phyloP scores from a whole-genome alignment of 108 stramenopile genomes.

The Thalassiosira profunda region DNA sequence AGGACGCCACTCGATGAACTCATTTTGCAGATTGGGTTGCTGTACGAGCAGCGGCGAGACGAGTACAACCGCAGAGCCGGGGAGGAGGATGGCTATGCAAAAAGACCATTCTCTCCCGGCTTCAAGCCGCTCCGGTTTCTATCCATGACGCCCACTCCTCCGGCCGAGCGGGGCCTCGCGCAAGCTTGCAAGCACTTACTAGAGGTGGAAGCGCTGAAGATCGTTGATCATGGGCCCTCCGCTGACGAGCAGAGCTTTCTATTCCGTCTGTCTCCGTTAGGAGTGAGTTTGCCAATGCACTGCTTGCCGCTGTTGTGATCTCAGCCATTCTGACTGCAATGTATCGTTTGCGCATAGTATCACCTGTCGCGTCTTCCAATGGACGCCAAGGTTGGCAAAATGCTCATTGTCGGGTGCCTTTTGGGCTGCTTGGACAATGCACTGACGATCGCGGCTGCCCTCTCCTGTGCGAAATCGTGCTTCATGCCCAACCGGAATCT shows the following conservation, averaged over 20 bases:
- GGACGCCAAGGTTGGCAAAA: slow-evolving; percentile 84
- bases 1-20: slow-evolving; percentile 90
- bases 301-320: too few relatives aligned
- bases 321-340: too few relatives aligned
- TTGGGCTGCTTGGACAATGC: slow-evolving; percentile 72
- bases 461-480: slow-evolving; percentile 57
- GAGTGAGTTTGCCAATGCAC: too few relatives aligned
- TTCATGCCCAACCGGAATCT: slow-evolving; percentile 19
- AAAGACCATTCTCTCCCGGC: slow-evolving; percentile 5
- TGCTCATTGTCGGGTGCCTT: slow-evolving; percentile 73
- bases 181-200: slow-evolving; percentile 65
- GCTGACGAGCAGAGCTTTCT: neutral
- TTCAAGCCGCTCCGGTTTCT: slow-evolving; percentile 64
- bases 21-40: slow-evolving; percentile 68
- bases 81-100: too few relatives aligned
- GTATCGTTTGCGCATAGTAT: too few relatives aligned
- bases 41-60: slow-evolving; percentile 56
- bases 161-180: slow-evolving; percentile 48
- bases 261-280: slow-evolving; percentile 82
- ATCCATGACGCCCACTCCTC: slow-evolving; percentile 80
- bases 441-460: slow-evolving; percentile 71
- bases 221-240: slow-evolving; percentile 23
- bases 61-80: neutral
- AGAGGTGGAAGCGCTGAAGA: slow-evolving; percentile 65
- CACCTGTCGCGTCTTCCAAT: slow-evolving; percentile 87